Conservation (phyloP, 1,284 basidiomycete genomes). For the Abortiporus biennis region DNA sequence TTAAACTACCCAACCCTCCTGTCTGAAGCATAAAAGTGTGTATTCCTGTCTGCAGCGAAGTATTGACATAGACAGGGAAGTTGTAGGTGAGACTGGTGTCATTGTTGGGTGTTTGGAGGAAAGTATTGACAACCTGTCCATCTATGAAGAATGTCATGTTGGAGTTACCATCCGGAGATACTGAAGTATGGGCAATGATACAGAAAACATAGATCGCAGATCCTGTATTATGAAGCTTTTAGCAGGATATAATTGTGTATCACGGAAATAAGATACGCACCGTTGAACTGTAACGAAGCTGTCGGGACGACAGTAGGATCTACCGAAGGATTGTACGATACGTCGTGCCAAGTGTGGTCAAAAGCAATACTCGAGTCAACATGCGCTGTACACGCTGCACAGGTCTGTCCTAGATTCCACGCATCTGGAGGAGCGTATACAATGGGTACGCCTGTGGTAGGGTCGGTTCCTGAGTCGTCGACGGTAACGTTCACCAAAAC, state of each 20-base stretch:
- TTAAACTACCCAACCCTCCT: conserved; percentile 9
- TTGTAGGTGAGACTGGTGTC: conserved; percentile 20
- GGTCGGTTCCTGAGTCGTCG: conserved; percentile 36
- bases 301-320: conserved; percentile 12
- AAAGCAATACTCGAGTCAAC: conserved; percentile 5
- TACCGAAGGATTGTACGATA: conserved; percentile 2
- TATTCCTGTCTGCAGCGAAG: conserved; percentile 14
- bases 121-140: conserved; percentile 21
- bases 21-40: conserved; percentile 16
- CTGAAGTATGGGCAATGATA: conserved; percentile 20
- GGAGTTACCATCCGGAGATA: conserved; percentile 20
- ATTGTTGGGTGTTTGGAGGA: conserved; percentile 12
- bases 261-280: conserved; percentile 9
- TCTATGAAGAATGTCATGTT: conserved; percentile 33
- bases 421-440: conserved; percentile 20
- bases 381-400: conserved; percentile 6
- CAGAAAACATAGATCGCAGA: conserved; percentile 28
- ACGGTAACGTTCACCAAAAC: conserved; percentile 34
- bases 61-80: conserved; percentile 27
- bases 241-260: neutral
- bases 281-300: conserved; percentile 18
- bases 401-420: conserved; percentile 6
- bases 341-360: conserved; percentile 7
- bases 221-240: conserved; percentile 14
- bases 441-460: conserved; percentile 23